Base-by-base conservation (phyloP, 495 filamentous ascomycete genomes). In the Xylaria venustula region DNA sequence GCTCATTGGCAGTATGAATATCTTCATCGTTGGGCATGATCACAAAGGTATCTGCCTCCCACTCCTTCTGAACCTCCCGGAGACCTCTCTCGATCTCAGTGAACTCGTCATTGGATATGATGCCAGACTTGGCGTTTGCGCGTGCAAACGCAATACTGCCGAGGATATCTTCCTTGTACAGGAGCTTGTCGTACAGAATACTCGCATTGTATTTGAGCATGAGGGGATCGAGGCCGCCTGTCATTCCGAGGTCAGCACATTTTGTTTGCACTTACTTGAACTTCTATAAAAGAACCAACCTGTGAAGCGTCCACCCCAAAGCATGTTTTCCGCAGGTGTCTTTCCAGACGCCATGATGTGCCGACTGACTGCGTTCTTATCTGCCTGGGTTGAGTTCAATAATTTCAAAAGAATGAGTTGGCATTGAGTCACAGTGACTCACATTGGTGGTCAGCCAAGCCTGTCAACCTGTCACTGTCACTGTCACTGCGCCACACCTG, bases 1-100 rank as follows among this genome's bases (percentile, higher is more conserved):
- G 86, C 81, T 97, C 92, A 68, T 96, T 96, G 54, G 92, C 92
- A 0, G 92, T 96, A 76, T 96, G 93, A 62, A 95, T 95, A 61
- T 79, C 79, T 66, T 89, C 88, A 61, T 90, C 88, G 54, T 80
- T 84, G 11, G 79, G 72, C n/a, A 81, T 77, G 58, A 87, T 83
- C 54, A 74, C 67, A 75, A 91, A 91, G 6, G 57, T 81, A 45
- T 74, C 76, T 17, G 64, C 61, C 37, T 78, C 75, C 92, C 92
- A 96, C 81, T 96, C 92, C 67, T 87, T 73, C 65, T 81, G 71
- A 55, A 96, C 85, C 62, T 85, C 77, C 61, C 76, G 69, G 62
- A 96, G 85, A 17, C 92, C 92, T 41, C 78, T 69, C 75, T 92
- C 85, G 67, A 96, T 88, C 67, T 84, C 81, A 55, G 78, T 71